A percentile compares a stretch with the other conserved stretches of the same genome.
Evolutionary conservation across 768 basidiomycete species (phyloP).

Genomic region (Mycena alexandri): DNA sequence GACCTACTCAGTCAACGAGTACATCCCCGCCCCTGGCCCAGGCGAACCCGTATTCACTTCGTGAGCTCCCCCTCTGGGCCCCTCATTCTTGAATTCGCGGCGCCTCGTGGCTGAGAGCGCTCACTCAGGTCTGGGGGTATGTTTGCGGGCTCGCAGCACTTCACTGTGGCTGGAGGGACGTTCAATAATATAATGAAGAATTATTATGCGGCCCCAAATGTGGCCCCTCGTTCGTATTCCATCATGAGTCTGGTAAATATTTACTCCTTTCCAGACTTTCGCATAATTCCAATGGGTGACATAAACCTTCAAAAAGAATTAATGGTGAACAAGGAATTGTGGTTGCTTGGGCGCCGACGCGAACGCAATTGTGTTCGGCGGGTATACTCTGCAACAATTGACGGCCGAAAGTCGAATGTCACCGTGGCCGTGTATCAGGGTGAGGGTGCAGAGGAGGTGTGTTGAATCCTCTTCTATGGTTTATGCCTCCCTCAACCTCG

Average conservation of each 20-base stretch:
- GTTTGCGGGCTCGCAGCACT: not conserved
- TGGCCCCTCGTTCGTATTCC: too few species aligned
- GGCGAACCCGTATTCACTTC: too few species aligned
- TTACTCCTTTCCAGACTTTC: not conserved
- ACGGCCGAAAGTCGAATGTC: not conserved
- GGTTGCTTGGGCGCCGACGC: not conserved
- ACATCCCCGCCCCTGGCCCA: too few species aligned
- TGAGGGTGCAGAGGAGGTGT: constrained; percentile 5
- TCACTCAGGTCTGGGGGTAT: not conserved
- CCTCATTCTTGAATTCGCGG: too few species aligned
- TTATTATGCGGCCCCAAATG: too few species aligned
- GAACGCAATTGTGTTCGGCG: not conserved
- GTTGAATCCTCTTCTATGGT: not conserved
- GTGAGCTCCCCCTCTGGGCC: too few species aligned
- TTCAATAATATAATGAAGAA: not conserved
- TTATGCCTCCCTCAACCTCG: not conserved
- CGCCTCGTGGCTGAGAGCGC: too few species aligned
- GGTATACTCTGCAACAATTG: constrained; percentile 6
- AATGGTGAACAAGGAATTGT: not conserved
- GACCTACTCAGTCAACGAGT: too few species aligned
- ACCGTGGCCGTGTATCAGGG: constrained; percentile 18
- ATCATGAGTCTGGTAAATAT: too few species aligned
- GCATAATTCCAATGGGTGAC: constrained; percentile 5
- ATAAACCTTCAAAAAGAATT: constrained; percentile 2
- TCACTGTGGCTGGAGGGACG: not conserved